These are phyloP conservation scores for Globisporangium sylvaticum DNA, from an alignment of 352 stramenopile genomes.

Conservation along the genomic window DNA sequence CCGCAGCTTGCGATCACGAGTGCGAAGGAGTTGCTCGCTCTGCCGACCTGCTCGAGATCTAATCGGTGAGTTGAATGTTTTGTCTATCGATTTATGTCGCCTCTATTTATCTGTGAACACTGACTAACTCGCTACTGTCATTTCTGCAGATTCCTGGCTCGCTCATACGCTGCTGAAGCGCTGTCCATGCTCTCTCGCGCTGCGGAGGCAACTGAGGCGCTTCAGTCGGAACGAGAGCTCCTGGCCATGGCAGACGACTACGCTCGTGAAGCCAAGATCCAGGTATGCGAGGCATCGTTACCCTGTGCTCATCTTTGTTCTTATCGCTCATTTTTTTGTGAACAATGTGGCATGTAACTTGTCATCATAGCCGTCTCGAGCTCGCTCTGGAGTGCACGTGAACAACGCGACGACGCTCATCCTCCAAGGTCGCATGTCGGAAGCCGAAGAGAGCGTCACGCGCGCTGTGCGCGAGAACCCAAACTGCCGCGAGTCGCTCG, in stretches of 20 bases:
- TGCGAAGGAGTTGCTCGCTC: constrained; percentile 68
- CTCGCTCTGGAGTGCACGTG: constrained; percentile 75
- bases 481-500: constrained; percentile 78
- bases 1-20: constrained; percentile 84
- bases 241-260: constrained; percentile 79
- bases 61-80: constrained; percentile 36
- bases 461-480: constrained; percentile 77
- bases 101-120: background rate
- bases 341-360: background rate
- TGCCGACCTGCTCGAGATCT: constrained; percentile 66
- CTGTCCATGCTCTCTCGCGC: constrained; percentile 86
- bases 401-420: constrained; percentile 82
- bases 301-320: background rate
- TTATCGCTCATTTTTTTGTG: constrained; percentile 9
- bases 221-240: constrained; percentile 74
- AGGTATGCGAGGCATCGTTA: constrained; percentile 27
- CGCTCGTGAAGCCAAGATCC: constrained; percentile 66
- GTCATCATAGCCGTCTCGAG: constrained; percentile 43
- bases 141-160: constrained; percentile 54
- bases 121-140: background rate
- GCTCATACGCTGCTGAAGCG: constrained; percentile 88
- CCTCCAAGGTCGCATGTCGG: constrained; percentile 62
- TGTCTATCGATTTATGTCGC: background rate
- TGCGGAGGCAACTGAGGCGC: constrained; percentile 62
- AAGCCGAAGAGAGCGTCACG: constrained; percentile 83